A percentile compares a stretch with the other conserved stretches of the same genome.
These are phyloP conservation scores for Arthrobotrys entomopaga DNA, from an alignment of 2,329 filamentous ascomycete genomes.

Conservation along the genomic window DNA sequence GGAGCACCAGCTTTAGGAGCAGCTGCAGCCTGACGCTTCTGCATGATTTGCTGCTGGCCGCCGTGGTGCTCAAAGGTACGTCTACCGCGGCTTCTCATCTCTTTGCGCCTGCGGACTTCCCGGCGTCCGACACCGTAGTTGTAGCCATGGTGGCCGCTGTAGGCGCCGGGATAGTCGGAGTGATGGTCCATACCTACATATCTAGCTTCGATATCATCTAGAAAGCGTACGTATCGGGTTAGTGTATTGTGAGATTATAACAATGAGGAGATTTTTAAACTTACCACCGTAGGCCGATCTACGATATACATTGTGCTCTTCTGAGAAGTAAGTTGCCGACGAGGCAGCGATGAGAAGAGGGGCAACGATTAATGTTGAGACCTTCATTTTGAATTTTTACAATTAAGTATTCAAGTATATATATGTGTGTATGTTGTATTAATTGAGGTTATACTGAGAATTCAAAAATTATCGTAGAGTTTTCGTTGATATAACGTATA, in stretches of 20 bases:
- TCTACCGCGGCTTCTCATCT: neutral
- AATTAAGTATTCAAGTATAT: neutral
- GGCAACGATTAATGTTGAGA: constrained; percentile 3
- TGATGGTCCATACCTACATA: neutral
- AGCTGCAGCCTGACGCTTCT: neutral
- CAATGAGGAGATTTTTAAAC: no score
- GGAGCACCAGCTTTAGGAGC: neutral
- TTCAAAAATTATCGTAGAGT: no score
- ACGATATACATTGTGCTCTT: no score
- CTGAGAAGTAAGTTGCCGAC: constrained; percentile 4
- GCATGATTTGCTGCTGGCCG: no score
- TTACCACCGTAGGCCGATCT: no score
- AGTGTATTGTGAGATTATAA: no score
- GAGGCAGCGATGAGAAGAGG: constrained; percentile 11
- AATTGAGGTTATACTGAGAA: no score
- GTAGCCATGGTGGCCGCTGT: neutral
- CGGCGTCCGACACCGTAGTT: neutral
- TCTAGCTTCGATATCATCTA: constrained; percentile 5
- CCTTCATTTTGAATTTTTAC: constrained; percentile 15
- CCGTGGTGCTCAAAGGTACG: neutral
- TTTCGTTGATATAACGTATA: neutral
- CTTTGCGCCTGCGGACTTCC: neutral
- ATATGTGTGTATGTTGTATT: neutral
- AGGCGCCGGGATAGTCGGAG: neutral
- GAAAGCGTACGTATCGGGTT: neutral